A percentile compares a stretch with the other conserved stretches of the same genome.
Conservation (phyloP, 805 yeast genomes). For the Blastobotrys peoriensis region DNA sequence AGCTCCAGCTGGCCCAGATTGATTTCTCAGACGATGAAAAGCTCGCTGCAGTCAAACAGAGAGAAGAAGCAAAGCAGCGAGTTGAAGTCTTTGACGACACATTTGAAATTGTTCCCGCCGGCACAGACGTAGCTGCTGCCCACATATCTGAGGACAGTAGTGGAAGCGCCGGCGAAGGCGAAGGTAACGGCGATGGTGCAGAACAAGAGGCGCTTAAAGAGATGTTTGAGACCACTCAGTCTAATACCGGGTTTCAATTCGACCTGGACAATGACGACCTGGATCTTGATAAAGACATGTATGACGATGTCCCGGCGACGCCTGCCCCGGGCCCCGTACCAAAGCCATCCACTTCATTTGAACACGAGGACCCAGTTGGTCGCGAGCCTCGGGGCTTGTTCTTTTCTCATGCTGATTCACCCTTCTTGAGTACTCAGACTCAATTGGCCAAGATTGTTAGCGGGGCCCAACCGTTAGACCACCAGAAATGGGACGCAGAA, state of each 20-base stretch:
- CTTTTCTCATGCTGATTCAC: slow-evolving; percentile 79
- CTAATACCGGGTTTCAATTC: background rate
- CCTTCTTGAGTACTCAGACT: slow-evolving; percentile 79
- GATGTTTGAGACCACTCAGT: slow-evolving; percentile 3
- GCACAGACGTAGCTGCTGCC: background rate
- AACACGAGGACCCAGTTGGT: background rate
- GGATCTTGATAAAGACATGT: background rate
- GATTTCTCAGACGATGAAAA: slow-evolving; percentile 23
- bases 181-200: slow-evolving; percentile 5
- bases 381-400: slow-evolving; percentile 40
- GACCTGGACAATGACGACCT: slow-evolving; percentile 6
- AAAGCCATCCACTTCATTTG: background rate
- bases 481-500: slow-evolving; percentile 58
- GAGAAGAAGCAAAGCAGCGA: background rate
- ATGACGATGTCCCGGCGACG: slow-evolving; percentile 4
- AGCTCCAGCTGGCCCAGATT: background rate
- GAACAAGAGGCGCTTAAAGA: slow-evolving; percentile 1
- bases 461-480: slow-evolving; percentile 21
- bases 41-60: slow-evolving; percentile 1
- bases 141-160: background rate
- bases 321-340: background rate
- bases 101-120: background rate
- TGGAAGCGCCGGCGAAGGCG: slow-evolving; percentile 1
- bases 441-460: slow-evolving; percentile 46
- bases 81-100: slow-evolving; percentile 2